Conservation (phyloP, 2,329 filamentous ascomycete species). For the Dactylonectria macrodidyma region DNA sequence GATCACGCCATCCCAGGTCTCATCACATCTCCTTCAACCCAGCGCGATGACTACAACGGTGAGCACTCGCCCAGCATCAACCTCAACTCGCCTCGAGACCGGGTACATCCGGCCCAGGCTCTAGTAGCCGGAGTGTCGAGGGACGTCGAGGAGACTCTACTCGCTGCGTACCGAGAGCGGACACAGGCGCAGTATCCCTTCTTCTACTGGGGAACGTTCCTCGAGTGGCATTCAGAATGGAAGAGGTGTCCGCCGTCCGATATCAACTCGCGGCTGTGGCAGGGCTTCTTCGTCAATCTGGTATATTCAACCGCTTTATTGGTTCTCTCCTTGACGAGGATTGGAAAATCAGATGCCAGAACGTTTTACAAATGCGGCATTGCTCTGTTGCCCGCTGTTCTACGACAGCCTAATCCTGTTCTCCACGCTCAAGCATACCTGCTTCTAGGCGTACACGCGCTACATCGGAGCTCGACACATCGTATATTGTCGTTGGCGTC, state of each 20-base stretch:
- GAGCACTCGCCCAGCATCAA: constrained; percentile 2
- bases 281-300: constrained; percentile 49
- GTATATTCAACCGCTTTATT: constrained; percentile 44
- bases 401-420: constrained; percentile 37
- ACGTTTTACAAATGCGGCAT: constrained; percentile 42
- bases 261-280: constrained; percentile 34
- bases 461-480: constrained; percentile 47
- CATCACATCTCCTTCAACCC: constrained; percentile 12
- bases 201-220: constrained; percentile 34
- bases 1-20: constrained; percentile 16
- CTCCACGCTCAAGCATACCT: constrained; percentile 37
- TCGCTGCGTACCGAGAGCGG: constrained; percentile 46
- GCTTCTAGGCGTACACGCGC: constrained; percentile 46
- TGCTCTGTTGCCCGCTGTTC: constrained; percentile 29
- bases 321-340: constrained; percentile 31
- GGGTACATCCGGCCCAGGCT: background rate
- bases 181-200: constrained; percentile 49
- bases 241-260: constrained; percentile 26
- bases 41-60: constrained; percentile 7
- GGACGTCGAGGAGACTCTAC: constrained; percentile 39
- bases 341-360: constrained; percentile 34
- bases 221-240: constrained; percentile 38
- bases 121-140: background rate
- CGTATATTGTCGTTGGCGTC: constrained; percentile 47
- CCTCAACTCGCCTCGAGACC: background rate